phyloP scores from a whole-genome alignment of 495 filamentous ascomycete species.

The Hypoxylon trugodes region DNA sequence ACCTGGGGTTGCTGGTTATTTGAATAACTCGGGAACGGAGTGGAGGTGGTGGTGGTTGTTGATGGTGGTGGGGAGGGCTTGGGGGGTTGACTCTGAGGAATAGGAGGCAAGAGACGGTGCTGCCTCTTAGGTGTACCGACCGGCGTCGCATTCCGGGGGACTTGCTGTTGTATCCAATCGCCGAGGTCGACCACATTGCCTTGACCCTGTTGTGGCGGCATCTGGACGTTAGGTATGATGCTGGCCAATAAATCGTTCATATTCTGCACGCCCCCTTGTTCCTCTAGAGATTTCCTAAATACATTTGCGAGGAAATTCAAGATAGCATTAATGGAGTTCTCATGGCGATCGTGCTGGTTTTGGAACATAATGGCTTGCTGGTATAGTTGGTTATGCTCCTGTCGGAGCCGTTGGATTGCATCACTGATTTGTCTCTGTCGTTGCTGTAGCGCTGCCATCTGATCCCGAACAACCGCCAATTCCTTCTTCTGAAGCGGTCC shows the following conservation, averaged over 20 bases:
- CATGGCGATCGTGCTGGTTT: constrained; percentile 90
- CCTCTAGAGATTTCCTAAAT: constrained; percentile 76
- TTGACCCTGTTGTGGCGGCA: constrained; percentile 52
- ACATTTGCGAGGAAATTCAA: constrained; percentile 96
- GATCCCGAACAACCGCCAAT: constrained; percentile 75
- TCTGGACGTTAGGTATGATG: constrained; percentile 68
- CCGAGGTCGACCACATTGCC: constrained; percentile 78
- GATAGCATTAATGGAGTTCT: constrained; percentile 98
- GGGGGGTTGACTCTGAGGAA: constrained; percentile 47
- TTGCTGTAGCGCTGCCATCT: constrained; percentile 80
- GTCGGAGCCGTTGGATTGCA: constrained; percentile 77
- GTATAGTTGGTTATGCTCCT: constrained; percentile 88
- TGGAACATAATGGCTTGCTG: constrained; percentile 91
- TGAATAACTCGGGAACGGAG: constrained; percentile 43
- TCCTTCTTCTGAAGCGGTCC: constrained; percentile 77
- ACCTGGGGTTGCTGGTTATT: constrained; percentile 45
- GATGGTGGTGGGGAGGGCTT: constrained; percentile 39
- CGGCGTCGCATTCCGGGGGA: constrained; percentile 48
- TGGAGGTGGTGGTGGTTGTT: constrained; percentile 30
- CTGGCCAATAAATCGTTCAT: constrained; percentile 76
- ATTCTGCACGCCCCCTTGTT: constrained; percentile 68
- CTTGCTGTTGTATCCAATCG: constrained; percentile 64
- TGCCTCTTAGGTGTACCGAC: constrained; percentile 54
- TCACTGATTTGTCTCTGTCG: constrained; percentile 85
- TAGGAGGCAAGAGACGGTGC: constrained; percentile 57